Evolutionary conservation across 2,329 filamentous ascomycete species (phyloP), one percentile per base, ranked within the genome.

Genomic region (Calcarisporium arbuscula): DNA sequence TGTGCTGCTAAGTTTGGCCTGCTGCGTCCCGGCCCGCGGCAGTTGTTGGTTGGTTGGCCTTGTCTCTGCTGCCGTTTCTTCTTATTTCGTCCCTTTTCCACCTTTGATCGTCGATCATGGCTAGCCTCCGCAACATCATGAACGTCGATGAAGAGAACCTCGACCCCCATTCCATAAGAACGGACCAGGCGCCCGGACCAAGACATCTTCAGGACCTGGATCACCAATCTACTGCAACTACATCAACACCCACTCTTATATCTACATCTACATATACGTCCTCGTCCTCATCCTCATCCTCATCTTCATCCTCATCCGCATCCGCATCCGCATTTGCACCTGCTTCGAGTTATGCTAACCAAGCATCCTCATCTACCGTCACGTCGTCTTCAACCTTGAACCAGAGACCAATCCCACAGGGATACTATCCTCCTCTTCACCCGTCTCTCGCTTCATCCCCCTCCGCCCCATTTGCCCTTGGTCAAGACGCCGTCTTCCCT

Each of bases 121-220:
- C 69, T 46, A 72, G 67, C 51, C 63, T 76, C 45, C 66, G 64
- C 49, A 70, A 70, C 49, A 76, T 76, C 53, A 74, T 76, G 66
- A 72, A 74, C 53, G 59, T 63, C 49, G 66, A 70, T 48, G 68
- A 72, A 47, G 68, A 70, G 47, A 59, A 64, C 42, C 53, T 53
- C 40, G 58, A 63, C 44, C 51, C 62, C 38, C 55, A 53, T 51
- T 46, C 57, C 50, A 59, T 62, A 65, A 70, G 66, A 65, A 70
- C 57, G 59, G 56, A 60, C 49, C 56, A 55, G 44, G 56, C 56
- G 49, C 53, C 65, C 49, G 51, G 49, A 51, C 60, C 57, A 53
- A 56, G 54, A 37, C 44, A 49, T 23, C 43, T 49, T 36, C 43
- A 46, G 23, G 45, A 50, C 36, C 43, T 47, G 42, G 47, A 51